Evolutionary conservation across 2,329 filamentous ascomycete species (phyloP).

Genomic region (Calonectria honghensis): DNA sequence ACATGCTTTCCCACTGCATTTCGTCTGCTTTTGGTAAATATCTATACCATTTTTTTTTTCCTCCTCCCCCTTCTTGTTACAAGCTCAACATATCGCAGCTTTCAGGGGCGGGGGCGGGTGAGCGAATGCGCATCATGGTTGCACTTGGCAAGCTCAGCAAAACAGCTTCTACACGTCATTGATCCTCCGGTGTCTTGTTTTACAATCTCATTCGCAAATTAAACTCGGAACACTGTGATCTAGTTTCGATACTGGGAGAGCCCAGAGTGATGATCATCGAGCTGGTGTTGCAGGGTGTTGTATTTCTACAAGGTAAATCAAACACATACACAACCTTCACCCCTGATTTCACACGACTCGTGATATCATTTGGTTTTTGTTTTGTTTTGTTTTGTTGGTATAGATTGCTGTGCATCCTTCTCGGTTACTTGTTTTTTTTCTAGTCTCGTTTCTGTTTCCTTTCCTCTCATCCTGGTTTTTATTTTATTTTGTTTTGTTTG

Average conservation of each 20-base stretch:
- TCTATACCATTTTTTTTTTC: neutral
- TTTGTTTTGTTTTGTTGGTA: neutral
- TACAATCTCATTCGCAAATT: neutral
- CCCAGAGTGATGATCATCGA: neutral
- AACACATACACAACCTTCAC: neutral
- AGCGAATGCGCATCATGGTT: neutral
- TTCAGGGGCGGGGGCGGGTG: neutral
- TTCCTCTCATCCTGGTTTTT: neutral
- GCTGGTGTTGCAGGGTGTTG: neutral
- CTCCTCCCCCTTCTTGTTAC: neutral
- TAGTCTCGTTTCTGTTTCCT: neutral
- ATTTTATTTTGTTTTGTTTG: neutral
- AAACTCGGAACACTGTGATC: neutral
- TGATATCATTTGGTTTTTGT: too few relatives aligned
- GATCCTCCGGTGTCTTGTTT: neutral
- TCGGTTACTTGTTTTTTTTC: neutral
- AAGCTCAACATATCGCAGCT: neutral
- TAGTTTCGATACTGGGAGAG: neutral
- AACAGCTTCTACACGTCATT: neutral
- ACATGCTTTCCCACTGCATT: neutral
- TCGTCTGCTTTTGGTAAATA: neutral
- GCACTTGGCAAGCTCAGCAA: neutral
- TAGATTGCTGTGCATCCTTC: neutral
- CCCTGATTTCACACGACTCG: neutral
- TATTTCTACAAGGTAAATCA: neutral